These are phyloP conservation scores for Citrullus amarus DNA, from an alignment of 306 rosid genomes.

Conservation along the genomic window DNA sequence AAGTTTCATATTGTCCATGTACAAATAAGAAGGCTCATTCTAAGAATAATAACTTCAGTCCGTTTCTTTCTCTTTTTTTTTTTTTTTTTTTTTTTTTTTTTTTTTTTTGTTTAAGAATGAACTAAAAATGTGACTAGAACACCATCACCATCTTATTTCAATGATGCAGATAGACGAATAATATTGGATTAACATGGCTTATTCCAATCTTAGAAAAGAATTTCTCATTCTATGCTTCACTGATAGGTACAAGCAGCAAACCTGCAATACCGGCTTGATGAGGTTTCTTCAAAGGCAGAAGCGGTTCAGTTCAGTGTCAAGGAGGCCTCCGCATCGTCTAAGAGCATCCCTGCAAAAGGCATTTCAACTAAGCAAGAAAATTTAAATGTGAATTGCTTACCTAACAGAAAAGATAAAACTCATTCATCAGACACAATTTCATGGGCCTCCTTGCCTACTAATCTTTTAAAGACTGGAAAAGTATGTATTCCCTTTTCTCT, in stretches of 20 bases:
- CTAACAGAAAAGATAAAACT: constrained; percentile 33
- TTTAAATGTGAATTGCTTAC: constrained; percentile 28
- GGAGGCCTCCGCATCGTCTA: constrained; percentile 27
- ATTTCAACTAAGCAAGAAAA: constrained; percentile 45
- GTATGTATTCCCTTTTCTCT: constrained; percentile 19
- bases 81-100: too few species aligned
- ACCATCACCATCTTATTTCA: neutral
- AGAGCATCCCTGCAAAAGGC: constrained; percentile 28
- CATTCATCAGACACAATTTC: constrained; percentile 27
- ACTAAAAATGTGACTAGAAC: neutral
- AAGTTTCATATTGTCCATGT: neutral
- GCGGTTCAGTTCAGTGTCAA: constrained; percentile 22
- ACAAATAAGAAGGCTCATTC: neutral
- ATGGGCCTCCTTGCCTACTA: constrained; percentile 62
- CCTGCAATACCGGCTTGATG: constrained; percentile 29
- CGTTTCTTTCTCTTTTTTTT: too few species aligned
- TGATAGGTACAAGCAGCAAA: constrained; percentile 34
- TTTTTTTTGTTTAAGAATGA: neutral
- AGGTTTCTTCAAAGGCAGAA: constrained; percentile 37
- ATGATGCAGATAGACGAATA: neutral
- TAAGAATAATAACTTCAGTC: neutral
- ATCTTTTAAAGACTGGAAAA: constrained; percentile 64
- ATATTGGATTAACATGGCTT: neutral
- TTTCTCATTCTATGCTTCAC: constrained; percentile 14
- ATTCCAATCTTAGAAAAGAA: neutral